Base-by-base conservation (phyloP, 2,329 filamentous ascomycete genomes). In the Tolypocladium ophioglossoides region DNA sequence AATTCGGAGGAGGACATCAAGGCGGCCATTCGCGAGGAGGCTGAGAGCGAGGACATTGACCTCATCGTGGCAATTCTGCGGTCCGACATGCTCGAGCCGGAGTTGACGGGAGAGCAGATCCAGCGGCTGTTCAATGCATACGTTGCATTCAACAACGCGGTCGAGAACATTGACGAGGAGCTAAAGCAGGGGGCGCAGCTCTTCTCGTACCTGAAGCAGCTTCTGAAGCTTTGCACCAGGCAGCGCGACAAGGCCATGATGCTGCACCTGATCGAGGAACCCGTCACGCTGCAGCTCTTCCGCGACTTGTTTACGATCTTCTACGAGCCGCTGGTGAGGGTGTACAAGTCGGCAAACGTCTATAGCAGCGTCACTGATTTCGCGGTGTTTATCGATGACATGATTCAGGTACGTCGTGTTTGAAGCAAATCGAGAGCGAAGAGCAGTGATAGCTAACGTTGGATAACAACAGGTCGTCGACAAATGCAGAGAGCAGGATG, bases 341-440 rank as follows among this genome's bases (percentile, higher is more conserved):
- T 99, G 0, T 99, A 99, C 78, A 99, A 97, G 73, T 96, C 91
- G 22, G 94, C 94, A 59, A 99, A 97, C 63, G 92, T 99, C 30
- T 97, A 97, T 77, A 94, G 85, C 75, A 95, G 89, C 66, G 92
- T 99, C 56, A 97, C 92, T 0, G 94, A 99, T 70, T 97, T 99
- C 73, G 88, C 92, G 0, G 78, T 84, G 40, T 99, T 99, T 63
- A 83, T 94, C 52, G 91, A 96, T 65, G 94, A 99, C 68, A 88
- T 91, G 67, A 96, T 97, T 62, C 80, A 83, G 64, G 90, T 91
- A 59, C 60, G 72, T 62, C 16, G 3, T 22, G 51, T 38, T 51
- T 18, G 9, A 47, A 10, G 39, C 39, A 50, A 9, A 4, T 8
- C 14, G 22, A 14, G 41, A 18, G 41, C 51, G 54, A 34, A 54